Evolutionary conservation across 208 protist species (phyloP), one percentile per base, ranked within the genome.

Genomic region (Leishmania guyanensis): DNA sequence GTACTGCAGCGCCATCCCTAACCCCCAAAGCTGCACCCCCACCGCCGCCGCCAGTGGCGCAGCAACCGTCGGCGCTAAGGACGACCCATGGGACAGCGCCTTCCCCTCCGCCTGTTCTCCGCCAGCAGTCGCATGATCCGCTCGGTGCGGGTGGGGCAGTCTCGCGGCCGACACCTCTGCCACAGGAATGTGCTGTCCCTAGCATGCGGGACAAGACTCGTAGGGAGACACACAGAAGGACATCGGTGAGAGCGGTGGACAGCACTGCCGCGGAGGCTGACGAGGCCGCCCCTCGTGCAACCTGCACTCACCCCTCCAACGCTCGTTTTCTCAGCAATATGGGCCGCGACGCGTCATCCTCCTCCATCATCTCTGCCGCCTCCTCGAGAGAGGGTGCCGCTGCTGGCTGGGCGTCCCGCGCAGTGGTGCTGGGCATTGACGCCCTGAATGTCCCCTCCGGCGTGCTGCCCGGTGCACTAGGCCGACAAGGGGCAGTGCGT

Each of bases 391-490:
- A 73, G 36, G 48, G 54, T 5, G 74, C 68, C n/a, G 6, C 79
- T 54, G 72, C 74, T 26, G 16, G 33, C 12, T 14, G 26, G 39
- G 22, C 71, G 36, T 33, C 75, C 56, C 74, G 43, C 26, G 39
- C 46, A 29, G 62, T 84, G 64, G 71, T 71, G 71, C 83, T 94
- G 17, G 88, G 91, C 1, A 80, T 94, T 16, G 83, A 91, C 53
- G 88, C 91, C 10, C 76, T 92, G 29, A 84, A 94, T 70, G 65
- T 92, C 16, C 87, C 85, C 6, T 43, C 78, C 1, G 89, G 88
- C 8, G 78, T 87, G 65, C 79, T 94, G 72, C 90, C 90, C 39
- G 80, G 77, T 33, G 43, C 75, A 16, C 73, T 91, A 33, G 76
- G 81, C 29, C 56, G 78, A 46, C 80, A 77, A 20, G 85, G 88